phyloP scores from a whole-genome alignment of 208 protist species.

The Trypanosoma cruzi region DNA sequence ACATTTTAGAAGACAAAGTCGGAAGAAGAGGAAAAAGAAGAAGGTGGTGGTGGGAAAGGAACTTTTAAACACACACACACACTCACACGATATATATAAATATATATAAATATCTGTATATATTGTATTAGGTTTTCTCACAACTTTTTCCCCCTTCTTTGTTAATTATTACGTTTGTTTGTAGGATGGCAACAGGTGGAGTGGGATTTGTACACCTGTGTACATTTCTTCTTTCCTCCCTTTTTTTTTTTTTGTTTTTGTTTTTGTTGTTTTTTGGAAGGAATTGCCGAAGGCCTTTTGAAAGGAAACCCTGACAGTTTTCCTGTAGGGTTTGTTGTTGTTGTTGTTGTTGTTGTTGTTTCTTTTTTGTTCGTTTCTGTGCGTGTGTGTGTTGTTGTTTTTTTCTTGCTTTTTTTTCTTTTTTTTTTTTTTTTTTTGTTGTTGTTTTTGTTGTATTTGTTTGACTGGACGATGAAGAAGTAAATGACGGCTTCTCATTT shows the following conservation, averaged over 20 bases:
- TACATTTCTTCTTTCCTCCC: background rate
- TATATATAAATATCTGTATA: conserved; percentile 10
- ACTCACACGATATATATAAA: too few relatives aligned
- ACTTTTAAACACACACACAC: too few relatives aligned
- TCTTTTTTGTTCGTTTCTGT: conserved; percentile 7
- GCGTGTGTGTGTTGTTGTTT: background rate
- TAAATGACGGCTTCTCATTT: too few relatives aligned
- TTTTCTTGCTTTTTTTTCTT: conserved; percentile 7
- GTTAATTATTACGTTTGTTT: too few relatives aligned
- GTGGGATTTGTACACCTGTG: too few relatives aligned
- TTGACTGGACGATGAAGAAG: background rate
- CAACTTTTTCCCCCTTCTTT: too few relatives aligned
- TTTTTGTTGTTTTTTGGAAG: too few relatives aligned
- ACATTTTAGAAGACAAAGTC: background rate
- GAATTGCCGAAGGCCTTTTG: too few relatives aligned
- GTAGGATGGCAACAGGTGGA: too few relatives aligned
- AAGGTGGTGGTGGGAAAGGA: background rate
- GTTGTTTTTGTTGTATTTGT: background rate
- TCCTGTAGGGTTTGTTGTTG: background rate
- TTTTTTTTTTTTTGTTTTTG: too few relatives aligned
- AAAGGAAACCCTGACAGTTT: background rate
- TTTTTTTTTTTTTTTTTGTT: background rate
- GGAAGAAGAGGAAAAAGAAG: background rate
- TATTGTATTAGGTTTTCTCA: too few relatives aligned
- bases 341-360: too few relatives aligned